These are phyloP conservation scores for Penicillium nordicum DNA, from an alignment of 2,329 filamentous ascomycete genomes.

Conservation along the genomic window DNA sequence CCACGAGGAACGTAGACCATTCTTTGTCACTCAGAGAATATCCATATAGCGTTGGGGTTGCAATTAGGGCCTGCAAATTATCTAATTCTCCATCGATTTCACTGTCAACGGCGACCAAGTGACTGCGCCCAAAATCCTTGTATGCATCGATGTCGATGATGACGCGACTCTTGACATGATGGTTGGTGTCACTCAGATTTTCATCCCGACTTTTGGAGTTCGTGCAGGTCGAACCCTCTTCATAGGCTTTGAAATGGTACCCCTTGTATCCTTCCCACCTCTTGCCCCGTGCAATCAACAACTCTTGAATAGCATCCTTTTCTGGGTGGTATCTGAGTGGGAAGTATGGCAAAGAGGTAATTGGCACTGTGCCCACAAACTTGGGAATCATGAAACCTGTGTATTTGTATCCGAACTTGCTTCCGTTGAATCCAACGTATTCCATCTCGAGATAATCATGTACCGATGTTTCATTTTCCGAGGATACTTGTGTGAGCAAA, in stretches of 20 bases:
- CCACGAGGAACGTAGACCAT: slow-evolving; percentile 37
- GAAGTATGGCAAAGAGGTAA: slow-evolving; percentile 42
- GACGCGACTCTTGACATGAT: slow-evolving; percentile 47
- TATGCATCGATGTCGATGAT: slow-evolving; percentile 53
- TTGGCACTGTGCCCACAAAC: slow-evolving; percentile 39
- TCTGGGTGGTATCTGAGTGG: slow-evolving; percentile 47
- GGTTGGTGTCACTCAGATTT: slow-evolving; percentile 1
- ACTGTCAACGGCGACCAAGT: slow-evolving; percentile 22
- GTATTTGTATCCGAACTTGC: slow-evolving; percentile 14
- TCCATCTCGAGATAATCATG: slow-evolving; percentile 5
- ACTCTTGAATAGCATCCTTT: slow-evolving; percentile 35
- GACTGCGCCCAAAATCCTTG: slow-evolving; percentile 37
- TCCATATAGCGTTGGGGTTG: slow-evolving; percentile 45
- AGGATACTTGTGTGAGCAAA: background rate
- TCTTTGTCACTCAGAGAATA: slow-evolving; percentile 47
- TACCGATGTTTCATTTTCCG: background rate
- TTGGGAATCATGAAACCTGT: slow-evolving; percentile 2
- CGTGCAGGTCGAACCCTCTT: slow-evolving; percentile 40
- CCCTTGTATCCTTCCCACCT: slow-evolving; percentile 48
- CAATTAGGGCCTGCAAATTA: slow-evolving; percentile 43
- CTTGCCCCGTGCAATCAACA: slow-evolving; percentile 46
- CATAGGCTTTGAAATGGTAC: slow-evolving; percentile 51
- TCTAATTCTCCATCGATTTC: slow-evolving; percentile 29
- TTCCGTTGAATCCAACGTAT: slow-evolving; percentile 23
- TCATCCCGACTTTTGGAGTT: slow-evolving; percentile 26